These are phyloP conservation scores for Boletus reticuloceps DNA, from an alignment of 768 basidiomycete genomes.

Conservation along the genomic window DNA sequence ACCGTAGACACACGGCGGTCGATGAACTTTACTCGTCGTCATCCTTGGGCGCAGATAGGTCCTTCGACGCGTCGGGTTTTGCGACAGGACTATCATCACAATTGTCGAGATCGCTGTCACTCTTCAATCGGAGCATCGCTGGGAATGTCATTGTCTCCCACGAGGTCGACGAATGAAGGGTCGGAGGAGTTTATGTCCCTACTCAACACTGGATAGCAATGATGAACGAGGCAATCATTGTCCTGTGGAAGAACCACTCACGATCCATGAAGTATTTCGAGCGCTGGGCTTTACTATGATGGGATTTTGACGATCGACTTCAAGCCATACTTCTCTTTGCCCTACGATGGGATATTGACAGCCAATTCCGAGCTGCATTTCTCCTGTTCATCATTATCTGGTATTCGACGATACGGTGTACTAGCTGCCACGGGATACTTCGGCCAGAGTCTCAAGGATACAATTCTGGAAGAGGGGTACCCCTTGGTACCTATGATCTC, in stretches of 20 bases:
- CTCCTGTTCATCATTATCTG: too few relatives aligned
- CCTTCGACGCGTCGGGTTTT: not conserved
- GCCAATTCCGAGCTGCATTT: too few relatives aligned
- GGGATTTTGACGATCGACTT: too few relatives aligned
- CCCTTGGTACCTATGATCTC: too few relatives aligned
- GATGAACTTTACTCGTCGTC: slow-evolving; percentile 2
- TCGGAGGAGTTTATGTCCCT: slow-evolving; percentile 10
- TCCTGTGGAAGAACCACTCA: not conserved
- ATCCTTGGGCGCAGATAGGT: not conserved
- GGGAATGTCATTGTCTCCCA: slow-evolving; percentile 8
- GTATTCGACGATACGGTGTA: too few relatives aligned
- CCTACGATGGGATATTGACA: too few relatives aligned
- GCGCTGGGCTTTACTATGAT: slow-evolving; percentile 3
- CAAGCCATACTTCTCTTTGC: too few relatives aligned
- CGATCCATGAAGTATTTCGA: slow-evolving; percentile 6
- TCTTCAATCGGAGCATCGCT: slow-evolving; percentile 7
- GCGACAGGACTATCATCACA: slow-evolving; percentile 4
- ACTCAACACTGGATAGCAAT: slow-evolving; percentile 28
- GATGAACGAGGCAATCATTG: not conserved
- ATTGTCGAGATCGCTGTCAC: slow-evolving; percentile 37
- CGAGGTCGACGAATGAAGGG: slow-evolving; percentile 14
- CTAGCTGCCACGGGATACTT: too few relatives aligned
- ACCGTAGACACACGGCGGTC: too few relatives aligned
- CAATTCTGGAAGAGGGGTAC: too few relatives aligned
- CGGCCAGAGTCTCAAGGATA: too few relatives aligned